Conservation (phyloP, 495 filamentous ascomycete genomes). For the Aspergillus indologenus region DNA sequence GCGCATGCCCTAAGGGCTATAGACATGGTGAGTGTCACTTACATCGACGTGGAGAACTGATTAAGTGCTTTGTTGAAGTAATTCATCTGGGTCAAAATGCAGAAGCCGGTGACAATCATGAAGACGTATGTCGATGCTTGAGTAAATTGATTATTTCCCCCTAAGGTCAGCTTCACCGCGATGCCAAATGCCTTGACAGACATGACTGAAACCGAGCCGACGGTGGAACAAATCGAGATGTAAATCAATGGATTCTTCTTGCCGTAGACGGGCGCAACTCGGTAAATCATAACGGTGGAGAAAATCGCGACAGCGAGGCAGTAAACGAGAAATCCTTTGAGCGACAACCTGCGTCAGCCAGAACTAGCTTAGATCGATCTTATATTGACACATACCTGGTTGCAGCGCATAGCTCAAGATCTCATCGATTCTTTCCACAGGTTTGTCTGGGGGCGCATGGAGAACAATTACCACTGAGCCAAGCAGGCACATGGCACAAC, state of each 20-base stretch:
- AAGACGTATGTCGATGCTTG: conserved; percentile 96
- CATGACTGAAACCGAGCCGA: conserved; percentile 97
- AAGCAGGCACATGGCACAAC: conserved; percentile 93
- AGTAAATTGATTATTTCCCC: conserved; percentile 88
- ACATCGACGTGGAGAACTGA: conserved; percentile 97
- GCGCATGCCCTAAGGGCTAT: conserved; percentile 3
- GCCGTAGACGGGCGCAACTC: conserved; percentile 80
- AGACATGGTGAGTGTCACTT: conserved; percentile 31
- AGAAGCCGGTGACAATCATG: conserved; percentile 84
- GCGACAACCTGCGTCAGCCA: not conserved
- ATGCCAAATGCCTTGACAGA: conserved; percentile 97
- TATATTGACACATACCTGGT: conserved; percentile 61
- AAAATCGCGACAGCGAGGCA: conserved; percentile 73
- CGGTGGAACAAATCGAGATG: conserved; percentile 94
- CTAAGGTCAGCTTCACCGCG: conserved; percentile 87
- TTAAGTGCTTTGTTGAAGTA: conserved; percentile 99
- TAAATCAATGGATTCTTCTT: conserved; percentile 94
- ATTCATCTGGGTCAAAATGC: conserved; percentile 98
- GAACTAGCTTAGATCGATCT: not conserved
- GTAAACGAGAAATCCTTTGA: conserved; percentile 83
- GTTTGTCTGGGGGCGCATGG: conserved; percentile 91
- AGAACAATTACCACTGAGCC: conserved; percentile 96
- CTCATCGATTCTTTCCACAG: conserved; percentile 81
- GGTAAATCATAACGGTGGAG: conserved; percentile 92
- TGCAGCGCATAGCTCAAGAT: conserved; percentile 85